These are phyloP conservation scores for Hermanozyma aechmeae DNA, from an alignment of 805 yeast species.

Conservation along the genomic window DNA sequence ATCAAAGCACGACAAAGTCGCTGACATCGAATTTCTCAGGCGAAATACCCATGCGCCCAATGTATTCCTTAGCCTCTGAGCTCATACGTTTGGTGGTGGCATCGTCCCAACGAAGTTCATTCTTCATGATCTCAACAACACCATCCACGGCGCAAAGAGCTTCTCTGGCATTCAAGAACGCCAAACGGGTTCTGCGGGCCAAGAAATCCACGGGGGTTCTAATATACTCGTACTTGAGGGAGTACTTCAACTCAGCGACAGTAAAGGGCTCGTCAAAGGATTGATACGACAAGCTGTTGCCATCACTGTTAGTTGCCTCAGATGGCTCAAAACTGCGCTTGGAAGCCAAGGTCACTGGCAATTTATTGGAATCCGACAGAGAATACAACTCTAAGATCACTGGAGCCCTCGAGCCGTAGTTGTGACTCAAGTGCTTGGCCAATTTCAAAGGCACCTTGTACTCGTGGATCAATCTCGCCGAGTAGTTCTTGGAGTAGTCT, in stretches of 20 bases:
- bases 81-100: slow-evolving; percentile 46
- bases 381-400: slow-evolving; percentile 53
- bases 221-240: slow-evolving; percentile 73
- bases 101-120: slow-evolving; percentile 66
- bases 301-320: slow-evolving; percentile 13
- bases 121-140: slow-evolving; percentile 78
- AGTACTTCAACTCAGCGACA: slow-evolving; percentile 81
- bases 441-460: slow-evolving; percentile 63
- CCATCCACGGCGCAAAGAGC: slow-evolving; percentile 75
- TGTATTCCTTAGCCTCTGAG: slow-evolving; percentile 43
- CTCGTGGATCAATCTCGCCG: slow-evolving; percentile 72
- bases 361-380: slow-evolving; percentile 43
- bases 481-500: slow-evolving; percentile 62
- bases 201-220: slow-evolving; percentile 85
- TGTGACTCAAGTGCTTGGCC: slow-evolving; percentile 73
- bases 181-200: slow-evolving; percentile 88
- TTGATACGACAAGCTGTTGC: slow-evolving; percentile 33
- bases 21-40: slow-evolving; percentile 12
- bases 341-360: slow-evolving; percentile 57
- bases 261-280: slow-evolving; percentile 77
- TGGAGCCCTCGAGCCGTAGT: slow-evolving; percentile 88
- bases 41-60: slow-evolving; percentile 53
- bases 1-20: slow-evolving; percentile 7
- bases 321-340: slow-evolving; percentile 21
- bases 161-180: slow-evolving; percentile 80